Evolutionary conservation across 148 eudicot genomes (phyloP).

Genomic region (Nepenthes gracilis): DNA sequence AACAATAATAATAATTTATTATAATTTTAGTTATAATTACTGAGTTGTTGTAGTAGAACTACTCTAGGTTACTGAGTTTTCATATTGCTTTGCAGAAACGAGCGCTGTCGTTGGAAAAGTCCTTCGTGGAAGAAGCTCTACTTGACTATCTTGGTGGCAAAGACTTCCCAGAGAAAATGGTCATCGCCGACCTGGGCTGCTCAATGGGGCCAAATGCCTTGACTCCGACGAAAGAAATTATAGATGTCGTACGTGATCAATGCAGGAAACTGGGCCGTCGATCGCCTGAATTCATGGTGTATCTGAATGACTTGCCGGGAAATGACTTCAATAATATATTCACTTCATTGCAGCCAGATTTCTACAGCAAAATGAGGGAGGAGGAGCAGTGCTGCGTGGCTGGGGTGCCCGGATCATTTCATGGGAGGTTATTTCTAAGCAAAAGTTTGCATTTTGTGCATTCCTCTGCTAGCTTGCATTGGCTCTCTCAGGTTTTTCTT

Average conservation of each 20-base stretch:
- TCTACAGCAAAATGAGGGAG: slow-evolving; percentile 9
- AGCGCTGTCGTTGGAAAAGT: too few relatives aligned
- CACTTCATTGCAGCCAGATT: slow-evolving; percentile 18
- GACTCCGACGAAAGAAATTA: slow-evolving; percentile 15
- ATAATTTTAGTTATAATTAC: too few relatives aligned
- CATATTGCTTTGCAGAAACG: too few relatives aligned
- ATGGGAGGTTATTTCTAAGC: slow-evolving; percentile 47
- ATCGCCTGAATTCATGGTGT: slow-evolving; percentile 39
- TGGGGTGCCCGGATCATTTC: slow-evolving; percentile 47
- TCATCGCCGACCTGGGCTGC: slow-evolving; percentile 56
- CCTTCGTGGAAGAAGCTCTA: too few relatives aligned
- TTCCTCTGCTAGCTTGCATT: slow-evolving; percentile 75
- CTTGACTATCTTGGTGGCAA: too few relatives aligned
- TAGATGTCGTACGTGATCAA: slow-evolving; percentile 9
- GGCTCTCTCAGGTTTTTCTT: slow-evolving; percentile 62
- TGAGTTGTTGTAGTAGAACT: too few relatives aligned
- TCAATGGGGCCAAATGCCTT: slow-evolving; percentile 54
- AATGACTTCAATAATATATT: slow-evolving; percentile 62
- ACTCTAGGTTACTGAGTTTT: too few relatives aligned
- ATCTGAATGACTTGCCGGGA: slow-evolving; percentile 52
- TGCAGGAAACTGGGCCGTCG: slow-evolving; percentile 3
- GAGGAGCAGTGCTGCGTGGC: slow-evolving; percentile 36
- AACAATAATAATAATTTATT: too few relatives aligned
- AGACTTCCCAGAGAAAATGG: too few relatives aligned
- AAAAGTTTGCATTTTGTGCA: slow-evolving; percentile 51